These are phyloP conservation scores for Polychytrium aggregatum DNA, from an alignment of 192 early-diverging fungal genomes.

Conservation along the genomic window DNA sequence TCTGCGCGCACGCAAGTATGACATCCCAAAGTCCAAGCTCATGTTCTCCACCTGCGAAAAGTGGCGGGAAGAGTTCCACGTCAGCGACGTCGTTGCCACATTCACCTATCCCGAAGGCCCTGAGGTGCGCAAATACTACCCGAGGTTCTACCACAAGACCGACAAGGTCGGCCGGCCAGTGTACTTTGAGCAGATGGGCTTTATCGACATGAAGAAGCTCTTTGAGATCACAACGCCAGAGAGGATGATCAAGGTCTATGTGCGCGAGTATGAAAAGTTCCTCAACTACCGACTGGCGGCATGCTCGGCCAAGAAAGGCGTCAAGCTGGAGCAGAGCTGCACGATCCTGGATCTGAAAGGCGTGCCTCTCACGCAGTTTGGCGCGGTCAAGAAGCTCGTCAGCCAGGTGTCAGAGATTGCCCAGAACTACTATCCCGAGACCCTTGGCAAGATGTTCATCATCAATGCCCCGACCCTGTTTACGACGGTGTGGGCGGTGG, in stretches of 20 bases:
- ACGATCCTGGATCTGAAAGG: slow-evolving; percentile 88
- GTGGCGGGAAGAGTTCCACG: slow-evolving; percentile 54
- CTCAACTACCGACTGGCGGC: slow-evolving; percentile 61
- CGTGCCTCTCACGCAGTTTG: slow-evolving; percentile 64
- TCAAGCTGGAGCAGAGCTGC: slow-evolving; percentile 68
- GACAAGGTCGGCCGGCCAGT: slow-evolving; percentile 84
- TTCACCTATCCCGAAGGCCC: slow-evolving; percentile 45
- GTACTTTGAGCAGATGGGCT: slow-evolving; percentile 83
- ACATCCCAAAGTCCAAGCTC: slow-evolving; percentile 48
- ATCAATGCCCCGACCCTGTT: slow-evolving; percentile 91
- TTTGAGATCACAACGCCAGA: slow-evolving; percentile 54
- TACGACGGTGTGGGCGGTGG: slow-evolving; percentile 34
- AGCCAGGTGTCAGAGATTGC: slow-evolving; percentile 70
- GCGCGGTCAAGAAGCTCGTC: slow-evolving; percentile 54
- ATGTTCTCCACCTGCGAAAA: slow-evolving; percentile 60
- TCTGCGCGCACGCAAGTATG: slow-evolving; percentile 62
- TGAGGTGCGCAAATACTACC: slow-evolving; percentile 53
- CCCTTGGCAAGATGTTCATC: slow-evolving; percentile 79
- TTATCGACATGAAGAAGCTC: slow-evolving; percentile 50
- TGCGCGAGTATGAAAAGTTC: slow-evolving; percentile 64
- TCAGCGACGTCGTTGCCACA: slow-evolving; percentile 34
- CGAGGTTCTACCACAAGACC: slow-evolving; percentile 76
- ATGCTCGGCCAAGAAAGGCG: slow-evolving; percentile 53
- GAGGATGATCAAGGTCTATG: slow-evolving; percentile 60
- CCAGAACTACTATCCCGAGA: slow-evolving; percentile 92